Conservation (phyloP, 2,329 filamentous ascomycete genomes). For the Sporothrix dimorphospora region DNA sequence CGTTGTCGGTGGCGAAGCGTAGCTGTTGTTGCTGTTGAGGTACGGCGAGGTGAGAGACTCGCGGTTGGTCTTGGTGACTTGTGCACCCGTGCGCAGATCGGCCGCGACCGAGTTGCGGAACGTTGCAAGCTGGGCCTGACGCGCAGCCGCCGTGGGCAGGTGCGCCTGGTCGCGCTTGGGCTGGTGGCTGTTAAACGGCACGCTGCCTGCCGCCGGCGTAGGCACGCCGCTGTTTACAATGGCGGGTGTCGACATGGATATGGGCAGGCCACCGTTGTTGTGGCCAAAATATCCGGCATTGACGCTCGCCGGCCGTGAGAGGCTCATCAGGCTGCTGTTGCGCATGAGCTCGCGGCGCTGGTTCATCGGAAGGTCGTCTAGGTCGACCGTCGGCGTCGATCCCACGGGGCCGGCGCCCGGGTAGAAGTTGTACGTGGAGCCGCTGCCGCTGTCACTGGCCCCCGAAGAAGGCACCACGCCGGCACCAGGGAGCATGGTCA, state of each 20-base stretch:
- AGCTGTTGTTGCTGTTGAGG: constrained; percentile 33
- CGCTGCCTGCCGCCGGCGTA: constrained; percentile 40
- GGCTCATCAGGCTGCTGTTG: constrained; percentile 49
- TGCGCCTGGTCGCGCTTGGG: constrained; percentile 50
- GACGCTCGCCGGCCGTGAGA: constrained; percentile 32
- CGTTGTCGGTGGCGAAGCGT: neutral
- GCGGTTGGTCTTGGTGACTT: constrained; percentile 30
- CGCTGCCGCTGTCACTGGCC: constrained; percentile 21
- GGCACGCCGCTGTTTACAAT: neutral
- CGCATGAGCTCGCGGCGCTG: constrained; percentile 67
- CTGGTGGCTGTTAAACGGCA: constrained; percentile 58
- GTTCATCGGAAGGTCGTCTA: constrained; percentile 72
- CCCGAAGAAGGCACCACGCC: constrained; percentile 18
- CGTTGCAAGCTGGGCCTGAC: constrained; percentile 64
- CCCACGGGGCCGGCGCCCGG: constrained; percentile 7
- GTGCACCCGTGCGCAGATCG: constrained; percentile 55
- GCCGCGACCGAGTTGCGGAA: constrained; percentile 69
- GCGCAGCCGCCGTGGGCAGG: constrained; percentile 48
- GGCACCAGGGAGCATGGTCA: constrained; percentile 44
- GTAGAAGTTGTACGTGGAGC: constrained; percentile 22
- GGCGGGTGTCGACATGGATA: constrained; percentile 6
- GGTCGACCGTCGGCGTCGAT: constrained; percentile 44
- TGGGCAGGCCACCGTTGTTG: neutral
- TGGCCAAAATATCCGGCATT: constrained; percentile 28
- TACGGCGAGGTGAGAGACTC: constrained; percentile 39